Percentiles rank a stretch among this genome's conserved stretches.
Evolutionary conservation across 495 filamentous ascomycete species (phyloP).

Genomic region (Penicillium daleae): DNA sequence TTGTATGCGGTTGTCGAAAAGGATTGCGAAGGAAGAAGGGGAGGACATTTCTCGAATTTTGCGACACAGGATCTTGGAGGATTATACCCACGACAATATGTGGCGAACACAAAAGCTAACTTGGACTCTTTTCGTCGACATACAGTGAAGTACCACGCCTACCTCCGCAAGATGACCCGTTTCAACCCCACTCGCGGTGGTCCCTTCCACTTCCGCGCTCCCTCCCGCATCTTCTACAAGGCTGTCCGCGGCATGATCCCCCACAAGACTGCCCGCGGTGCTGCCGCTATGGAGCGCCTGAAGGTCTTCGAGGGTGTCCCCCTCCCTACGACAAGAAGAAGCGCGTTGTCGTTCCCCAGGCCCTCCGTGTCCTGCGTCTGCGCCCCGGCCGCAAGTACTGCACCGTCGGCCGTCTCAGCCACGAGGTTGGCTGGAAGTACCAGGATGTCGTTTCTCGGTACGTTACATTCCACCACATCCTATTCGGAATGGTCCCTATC

Average conservation of each 20-base stretch:
- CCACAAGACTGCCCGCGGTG: slow-evolving; percentile 98
- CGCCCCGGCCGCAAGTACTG: slow-evolving; percentile 99
- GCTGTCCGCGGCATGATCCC: slow-evolving; percentile 99
- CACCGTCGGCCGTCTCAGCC: slow-evolving; percentile 94
- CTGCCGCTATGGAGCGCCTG: slow-evolving; percentile 93
- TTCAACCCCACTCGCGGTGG: slow-evolving; percentile 99
- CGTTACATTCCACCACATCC: slow-evolving; percentile 42
- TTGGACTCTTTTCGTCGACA: slow-evolving; percentile 24
- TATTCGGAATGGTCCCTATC: not conserved
- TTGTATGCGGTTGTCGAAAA: slow-evolving; percentile 10
- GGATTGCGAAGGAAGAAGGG: not conserved
- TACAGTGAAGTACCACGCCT: slow-evolving; percentile 99
- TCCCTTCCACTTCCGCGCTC: slow-evolving; percentile 99
- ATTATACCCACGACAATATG: not conserved
- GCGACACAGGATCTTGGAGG: slow-evolving; percentile 2
- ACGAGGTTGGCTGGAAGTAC: slow-evolving; percentile 99
- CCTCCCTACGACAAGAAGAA: slow-evolving; percentile 99
- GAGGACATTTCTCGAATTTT: not conserved
- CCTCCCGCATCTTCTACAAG: slow-evolving; percentile 99
- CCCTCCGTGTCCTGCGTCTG: slow-evolving; percentile 88
- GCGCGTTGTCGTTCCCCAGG: slow-evolving; percentile 98
- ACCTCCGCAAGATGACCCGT: slow-evolving; percentile 99
- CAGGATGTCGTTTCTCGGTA: slow-evolving; percentile 96
- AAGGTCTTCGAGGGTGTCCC: slow-evolving; percentile 99
- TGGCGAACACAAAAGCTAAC: slow-evolving; percentile 38